Conservation (phyloP, 257 asterid genomes). For the Euphrasia confusa region DNA sequence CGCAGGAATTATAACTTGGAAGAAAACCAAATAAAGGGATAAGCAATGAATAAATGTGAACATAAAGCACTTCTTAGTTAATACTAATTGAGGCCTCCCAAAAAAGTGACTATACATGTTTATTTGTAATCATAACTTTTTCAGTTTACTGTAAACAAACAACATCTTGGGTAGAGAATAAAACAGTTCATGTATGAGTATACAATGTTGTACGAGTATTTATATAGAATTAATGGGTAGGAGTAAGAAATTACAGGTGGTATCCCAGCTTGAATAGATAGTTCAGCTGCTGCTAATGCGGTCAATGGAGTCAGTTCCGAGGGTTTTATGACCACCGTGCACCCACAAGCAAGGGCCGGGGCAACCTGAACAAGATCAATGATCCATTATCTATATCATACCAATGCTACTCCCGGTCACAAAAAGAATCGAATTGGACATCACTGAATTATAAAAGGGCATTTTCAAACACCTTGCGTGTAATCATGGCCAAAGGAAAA, state of each 20-base stretch:
- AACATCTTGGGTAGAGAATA: neutral
- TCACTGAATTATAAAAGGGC: conserved; percentile 4
- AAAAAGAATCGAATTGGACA: conserved; percentile 13
- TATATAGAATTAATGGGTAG: conserved; percentile 23
- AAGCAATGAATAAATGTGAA: conserved; percentile 16
- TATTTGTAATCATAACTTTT: neutral
- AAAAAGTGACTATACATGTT: neutral
- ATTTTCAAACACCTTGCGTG: conserved; percentile 63
- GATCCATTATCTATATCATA: conserved; percentile 17
- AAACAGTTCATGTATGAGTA: conserved; percentile 12
- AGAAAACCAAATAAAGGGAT: neutral
- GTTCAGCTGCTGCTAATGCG: conserved; percentile 96
- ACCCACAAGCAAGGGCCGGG: conserved; percentile 98
- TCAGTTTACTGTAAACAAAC: conserved; percentile 5
- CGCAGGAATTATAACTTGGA: neutral
- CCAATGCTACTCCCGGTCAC: conserved; percentile 9
- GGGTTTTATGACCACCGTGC: conserved; percentile 91
- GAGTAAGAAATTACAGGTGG: conserved; percentile 64
- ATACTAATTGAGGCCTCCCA: conserved; percentile 18
- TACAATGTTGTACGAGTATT: neutral
- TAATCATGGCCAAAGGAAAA: conserved; percentile 97
- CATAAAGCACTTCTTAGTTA: conserved; percentile 15
- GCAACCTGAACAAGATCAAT: conserved; percentile 61
- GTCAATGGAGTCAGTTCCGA: conserved; percentile 94
- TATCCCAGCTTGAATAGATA: conserved; percentile 94